A percentile compares a stretch with the other conserved stretches of the same genome.
Evolutionary conservation across 208 protist species (phyloP).

Genomic region (Endotrypanum monterogeii): DNA sequence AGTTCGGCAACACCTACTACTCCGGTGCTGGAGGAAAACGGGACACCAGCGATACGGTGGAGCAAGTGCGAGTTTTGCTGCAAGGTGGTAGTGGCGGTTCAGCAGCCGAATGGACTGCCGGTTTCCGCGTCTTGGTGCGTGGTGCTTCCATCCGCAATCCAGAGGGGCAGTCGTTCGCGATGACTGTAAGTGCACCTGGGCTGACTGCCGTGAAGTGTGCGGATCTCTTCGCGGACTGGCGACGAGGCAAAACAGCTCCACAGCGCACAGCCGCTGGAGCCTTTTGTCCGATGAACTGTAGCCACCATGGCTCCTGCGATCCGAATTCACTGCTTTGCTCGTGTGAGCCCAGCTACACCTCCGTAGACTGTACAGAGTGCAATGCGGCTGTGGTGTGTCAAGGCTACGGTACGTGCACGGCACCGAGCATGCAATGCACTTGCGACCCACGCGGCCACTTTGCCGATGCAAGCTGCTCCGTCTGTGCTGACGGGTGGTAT

Average conservation of each 20-base stretch:
- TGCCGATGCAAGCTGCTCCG: constrained; percentile 38
- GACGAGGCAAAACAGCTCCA: neutral
- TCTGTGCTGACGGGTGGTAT: constrained; percentile 70
- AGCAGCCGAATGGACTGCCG: constrained; percentile 12
- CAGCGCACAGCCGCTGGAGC: neutral
- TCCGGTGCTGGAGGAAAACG: constrained; percentile 15
- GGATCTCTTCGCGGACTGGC: constrained; percentile 15
- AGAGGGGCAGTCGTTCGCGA: constrained; percentile 46
- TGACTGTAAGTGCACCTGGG: constrained; percentile 66
- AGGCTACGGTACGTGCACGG: constrained; percentile 61
- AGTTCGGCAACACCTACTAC: constrained; percentile 48
- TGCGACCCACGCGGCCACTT: constrained; percentile 67
- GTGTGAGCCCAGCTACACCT: constrained; percentile 44
- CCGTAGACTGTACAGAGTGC: constrained; percentile 75
- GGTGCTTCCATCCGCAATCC: constrained; percentile 39
- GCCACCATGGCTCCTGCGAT: constrained; percentile 45
- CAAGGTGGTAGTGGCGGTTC: constrained; percentile 4
- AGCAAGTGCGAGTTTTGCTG: constrained; percentile 53
- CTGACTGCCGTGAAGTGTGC: constrained; percentile 34
- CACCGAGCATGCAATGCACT: constrained; percentile 42
- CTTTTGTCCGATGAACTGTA: constrained; percentile 62
- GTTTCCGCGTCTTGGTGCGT: constrained; percentile 67
- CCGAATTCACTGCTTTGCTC: constrained; percentile 43
- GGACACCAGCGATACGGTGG: constrained; percentile 57
- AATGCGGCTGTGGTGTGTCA: constrained; percentile 57